Base-by-base conservation (phyloP, 2,329 filamentous ascomycete species). In the Dothideomycetes sp. region DNA sequence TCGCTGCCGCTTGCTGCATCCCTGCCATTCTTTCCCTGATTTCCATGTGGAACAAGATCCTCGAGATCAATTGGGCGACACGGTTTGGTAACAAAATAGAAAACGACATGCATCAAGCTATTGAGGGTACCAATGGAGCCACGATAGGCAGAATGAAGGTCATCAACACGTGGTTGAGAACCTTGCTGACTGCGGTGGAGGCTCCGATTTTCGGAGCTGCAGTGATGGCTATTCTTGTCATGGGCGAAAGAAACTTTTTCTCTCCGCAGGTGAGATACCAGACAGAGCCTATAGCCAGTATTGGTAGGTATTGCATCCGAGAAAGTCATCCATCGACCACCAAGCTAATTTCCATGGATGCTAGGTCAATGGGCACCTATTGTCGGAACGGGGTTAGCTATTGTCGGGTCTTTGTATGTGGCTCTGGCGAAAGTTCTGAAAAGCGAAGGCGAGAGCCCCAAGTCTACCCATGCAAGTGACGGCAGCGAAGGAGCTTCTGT, bases 161-260 rank as follows among this genome's bases (percentile, higher is more conserved):
- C 3, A 60, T 65, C 29, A 60, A 63, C 33, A 49, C 48, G 9
- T 52, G 52, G n/a, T 56, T 66, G 10, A 55, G 58, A 25, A 43
- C 46, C 18, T 59, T 63, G 34, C 43, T 66, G 25, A 55, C 54
- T 22, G 54, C 62, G n/a, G 56, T 78, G 1, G 74, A 78, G 41
- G 63, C 78, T 3, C 74, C 74, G 0, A 49, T 82, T 0, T 80
- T 81, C 41, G 69, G 65, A 1, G 72, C 65, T 5, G 74, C 73
- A 1, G 71, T 80, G 0, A 43, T 80, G 1, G 69, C 73, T 1
- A 73, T 82, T 4, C 59, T 82, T 3, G 62, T 78, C 4, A 56
- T 77, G 1, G 79, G 79, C 1, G 79, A 82, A 56, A 64, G 65
- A 22, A 82, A 83, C 48, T 76, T 82, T 47, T 81, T 68, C 49